Percentiles rank a stretch among this genome's conserved stretches.
Conservation (phyloP, 306 rosid species). For the Pueraria montana region DNA sequence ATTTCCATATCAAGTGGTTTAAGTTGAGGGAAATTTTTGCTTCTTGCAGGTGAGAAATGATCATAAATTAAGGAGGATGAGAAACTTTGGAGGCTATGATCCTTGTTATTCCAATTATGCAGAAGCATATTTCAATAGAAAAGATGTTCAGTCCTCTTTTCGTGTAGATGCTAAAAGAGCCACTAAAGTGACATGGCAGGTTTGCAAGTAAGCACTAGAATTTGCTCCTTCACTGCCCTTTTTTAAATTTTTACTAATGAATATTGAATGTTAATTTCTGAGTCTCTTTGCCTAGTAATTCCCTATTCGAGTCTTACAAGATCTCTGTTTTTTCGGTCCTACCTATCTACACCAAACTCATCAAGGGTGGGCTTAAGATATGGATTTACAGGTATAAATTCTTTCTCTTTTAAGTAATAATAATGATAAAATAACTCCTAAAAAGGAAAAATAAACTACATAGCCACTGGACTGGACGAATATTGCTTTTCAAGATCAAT, state of each 20-base stretch:
- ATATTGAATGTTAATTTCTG: constrained; percentile 12
- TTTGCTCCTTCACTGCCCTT: constrained; percentile 3
- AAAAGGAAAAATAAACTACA: too few relatives aligned
- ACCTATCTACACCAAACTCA: constrained; percentile 68
- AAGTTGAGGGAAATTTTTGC: background rate
- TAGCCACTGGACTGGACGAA: background rate
- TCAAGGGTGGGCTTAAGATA: constrained; percentile 64
- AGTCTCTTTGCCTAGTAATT: constrained; percentile 45
- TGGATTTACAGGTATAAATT: constrained; percentile 71
- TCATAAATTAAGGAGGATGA: constrained; percentile 47
- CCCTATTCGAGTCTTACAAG: constrained; percentile 57
- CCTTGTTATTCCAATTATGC: constrained; percentile 66
- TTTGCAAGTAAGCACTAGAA: constrained; percentile 59
- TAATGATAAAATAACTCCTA: background rate
- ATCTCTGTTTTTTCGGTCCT: constrained; percentile 61
- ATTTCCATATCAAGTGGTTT: constrained; percentile 11
- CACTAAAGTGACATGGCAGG: constrained; percentile 49
- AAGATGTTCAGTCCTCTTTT: constrained; percentile 61
- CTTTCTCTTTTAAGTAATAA: background rate
- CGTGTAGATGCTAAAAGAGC: constrained; percentile 47
- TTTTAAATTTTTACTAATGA: background rate
- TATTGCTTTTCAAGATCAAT: background rate
- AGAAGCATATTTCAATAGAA: constrained; percentile 60
- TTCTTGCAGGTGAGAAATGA: constrained; percentile 50
- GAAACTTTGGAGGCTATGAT: constrained; percentile 67